Conservation (phyloP, 75 land plant genomes). For the Pinus tabuliformis region DNA sequence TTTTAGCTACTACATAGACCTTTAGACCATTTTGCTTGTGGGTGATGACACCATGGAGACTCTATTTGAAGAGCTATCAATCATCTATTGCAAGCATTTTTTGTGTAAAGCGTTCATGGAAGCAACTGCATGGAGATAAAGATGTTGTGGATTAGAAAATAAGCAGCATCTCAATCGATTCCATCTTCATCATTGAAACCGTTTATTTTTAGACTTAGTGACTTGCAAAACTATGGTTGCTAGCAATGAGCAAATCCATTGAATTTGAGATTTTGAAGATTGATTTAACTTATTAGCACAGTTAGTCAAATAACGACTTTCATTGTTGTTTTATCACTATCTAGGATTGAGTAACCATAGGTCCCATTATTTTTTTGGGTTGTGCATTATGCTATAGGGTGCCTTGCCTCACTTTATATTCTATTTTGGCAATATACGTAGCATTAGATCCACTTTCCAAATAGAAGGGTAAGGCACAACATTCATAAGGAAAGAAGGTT, state of each 20-base stretch:
- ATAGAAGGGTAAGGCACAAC: neutral
- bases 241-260: conserved; percentile 53
- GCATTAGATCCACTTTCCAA: conserved; percentile 32
- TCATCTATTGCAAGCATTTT: too few species aligned
- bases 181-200: too few species aligned
- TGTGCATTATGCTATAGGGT: conserved; percentile 75
- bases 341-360: conserved; percentile 67
- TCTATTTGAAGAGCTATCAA: too few species aligned
- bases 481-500: too few species aligned
- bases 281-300: conserved; percentile 55
- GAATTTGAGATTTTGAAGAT: conserved; percentile 78
- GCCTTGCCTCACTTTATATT: conserved; percentile 64
- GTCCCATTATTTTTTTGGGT: conserved; percentile 68
- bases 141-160: too few species aligned
- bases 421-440: conserved; percentile 67
- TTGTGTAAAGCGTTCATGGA: too few species aligned
- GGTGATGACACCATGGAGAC: too few species aligned
- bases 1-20: too few species aligned
- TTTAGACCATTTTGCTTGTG: too few species aligned
- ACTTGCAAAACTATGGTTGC: conserved; percentile 21
- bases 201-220: conserved; percentile 9
- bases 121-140: too few species aligned
- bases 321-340: conserved; percentile 62
- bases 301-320: conserved; percentile 74
- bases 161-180: too few species aligned